Conservation (phyloP, 768 basidiomycete genomes). For the Kwoniella heveanensis region DNA sequence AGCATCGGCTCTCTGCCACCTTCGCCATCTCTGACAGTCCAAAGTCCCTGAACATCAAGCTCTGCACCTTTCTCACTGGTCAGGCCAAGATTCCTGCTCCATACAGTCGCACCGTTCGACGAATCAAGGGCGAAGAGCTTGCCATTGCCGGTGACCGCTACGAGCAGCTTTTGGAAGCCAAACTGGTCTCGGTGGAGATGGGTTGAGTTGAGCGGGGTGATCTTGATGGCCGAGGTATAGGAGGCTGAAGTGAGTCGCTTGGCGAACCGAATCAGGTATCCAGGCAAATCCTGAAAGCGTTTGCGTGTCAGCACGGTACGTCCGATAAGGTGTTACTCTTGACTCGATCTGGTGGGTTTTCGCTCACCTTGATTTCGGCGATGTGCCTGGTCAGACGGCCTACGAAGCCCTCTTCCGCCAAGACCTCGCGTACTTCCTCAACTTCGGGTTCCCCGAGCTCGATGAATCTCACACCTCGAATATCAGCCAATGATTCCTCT, state of each 20-base stretch:
- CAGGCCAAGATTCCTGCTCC: slow-evolving; percentile 75
- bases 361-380: slow-evolving; percentile 47
- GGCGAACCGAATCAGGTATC: slow-evolving; percentile 67
- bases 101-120: slow-evolving; percentile 72
- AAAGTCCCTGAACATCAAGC: slow-evolving; percentile 43
- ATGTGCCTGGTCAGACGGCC: slow-evolving; percentile 45
- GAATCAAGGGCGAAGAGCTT: slow-evolving; percentile 83
- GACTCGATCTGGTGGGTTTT: neutral
- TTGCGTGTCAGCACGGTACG: too few species aligned
- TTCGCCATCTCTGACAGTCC: slow-evolving; percentile 43
- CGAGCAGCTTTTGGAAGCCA: slow-evolving; percentile 81
- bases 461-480: slow-evolving; percentile 69
- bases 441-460: slow-evolving; percentile 70
- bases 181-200: slow-evolving; percentile 70
- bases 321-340: too few species aligned
- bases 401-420: slow-evolving; percentile 51
- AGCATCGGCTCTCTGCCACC: slow-evolving; percentile 40
- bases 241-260: slow-evolving; percentile 65
- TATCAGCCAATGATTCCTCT: slow-evolving; percentile 74
- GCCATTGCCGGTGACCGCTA: slow-evolving; percentile 70
- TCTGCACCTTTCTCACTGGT: slow-evolving; percentile 63
- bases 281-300: slow-evolving; percentile 71
- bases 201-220: slow-evolving; percentile 54
- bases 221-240: slow-evolving; percentile 44
- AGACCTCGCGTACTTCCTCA: slow-evolving; percentile 46